Percentiles rank a stretch among this genome's conserved stretches.
Evolutionary conservation across 371 early-diverging fungal species (phyloP).

Genomic region (Amoeboaphelidium protococcarum): DNA sequence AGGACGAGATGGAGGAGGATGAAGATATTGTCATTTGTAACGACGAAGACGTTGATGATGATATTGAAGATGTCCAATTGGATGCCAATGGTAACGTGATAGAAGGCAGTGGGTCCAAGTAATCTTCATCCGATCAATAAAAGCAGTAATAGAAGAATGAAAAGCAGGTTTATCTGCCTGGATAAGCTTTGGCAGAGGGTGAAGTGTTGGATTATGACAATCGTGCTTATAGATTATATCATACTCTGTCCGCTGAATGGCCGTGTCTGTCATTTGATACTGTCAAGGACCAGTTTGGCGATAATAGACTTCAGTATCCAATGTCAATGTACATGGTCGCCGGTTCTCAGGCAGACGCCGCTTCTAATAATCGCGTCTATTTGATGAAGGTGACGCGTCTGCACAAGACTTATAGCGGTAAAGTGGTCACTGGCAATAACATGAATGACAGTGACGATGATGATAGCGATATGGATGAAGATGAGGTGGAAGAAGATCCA

Average conservation of each 20-base stretch:
- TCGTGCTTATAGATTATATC: conserved; percentile 83
- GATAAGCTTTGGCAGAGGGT: conserved; percentile 54
- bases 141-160: conserved; percentile 7
- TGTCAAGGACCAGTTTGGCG: conserved; percentile 26
- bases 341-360: conserved; percentile 66
- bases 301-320: conserved; percentile 30
- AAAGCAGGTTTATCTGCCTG: conserved; percentile 59
- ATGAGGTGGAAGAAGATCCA: conserved; percentile 69
- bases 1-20: conserved; percentile 17
- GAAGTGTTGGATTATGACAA: conserved; percentile 79
- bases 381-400: conserved; percentile 79
- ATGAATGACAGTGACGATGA: conserved; percentile 15
- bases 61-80: neutral
- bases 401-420: conserved; percentile 64
- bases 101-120: neutral
- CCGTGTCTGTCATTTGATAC: conserved; percentile 93
- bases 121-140: conserved; percentile 2
- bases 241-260: conserved; percentile 64
- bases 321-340: conserved; percentile 73
- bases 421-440: neutral
- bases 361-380: conserved; percentile 59
- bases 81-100: neutral
- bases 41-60: conserved; percentile 15
- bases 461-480: conserved; percentile 45
- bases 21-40: conserved; percentile 67